phyloP scores from a whole-genome alignment of 169 alveolate species.

The Cryptosporidium ubiquitum region DNA sequence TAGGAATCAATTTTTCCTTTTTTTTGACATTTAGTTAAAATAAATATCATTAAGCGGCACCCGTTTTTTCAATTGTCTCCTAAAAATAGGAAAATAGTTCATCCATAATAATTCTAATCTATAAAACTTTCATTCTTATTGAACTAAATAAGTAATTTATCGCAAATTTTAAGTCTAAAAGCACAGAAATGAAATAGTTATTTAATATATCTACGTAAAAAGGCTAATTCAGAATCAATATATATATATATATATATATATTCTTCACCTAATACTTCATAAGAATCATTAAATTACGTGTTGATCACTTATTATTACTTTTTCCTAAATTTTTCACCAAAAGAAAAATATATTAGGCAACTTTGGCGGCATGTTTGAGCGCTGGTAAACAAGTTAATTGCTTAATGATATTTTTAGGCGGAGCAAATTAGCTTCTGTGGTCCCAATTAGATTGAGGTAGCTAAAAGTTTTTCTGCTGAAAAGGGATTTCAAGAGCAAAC shows the following conservation, averaged over 20 bases:
- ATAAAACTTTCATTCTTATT: too few species aligned
- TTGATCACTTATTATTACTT: too few species aligned
- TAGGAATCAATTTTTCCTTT: background rate
- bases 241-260: too few species aligned
- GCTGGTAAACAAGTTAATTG: background rate
- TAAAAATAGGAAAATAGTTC: background rate
- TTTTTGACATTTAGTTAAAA: background rate
- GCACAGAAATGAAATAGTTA: too few species aligned
- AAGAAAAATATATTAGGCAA: background rate
- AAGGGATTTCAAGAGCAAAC: background rate
- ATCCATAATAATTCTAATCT: background rate
- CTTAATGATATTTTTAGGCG: background rate
- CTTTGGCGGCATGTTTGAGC: background rate
- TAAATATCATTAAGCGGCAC: slow-evolving; percentile 9
- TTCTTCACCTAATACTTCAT: background rate
- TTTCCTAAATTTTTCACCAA: background rate
- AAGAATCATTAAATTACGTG: background rate
- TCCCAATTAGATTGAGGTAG: background rate
- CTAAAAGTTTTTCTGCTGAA: background rate
- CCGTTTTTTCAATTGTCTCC: background rate
- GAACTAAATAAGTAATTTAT: too few species aligned
- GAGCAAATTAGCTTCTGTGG: background rate
- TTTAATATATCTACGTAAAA: too few species aligned
- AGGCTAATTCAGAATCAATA: background rate
- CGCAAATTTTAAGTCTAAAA: background rate